A percentile compares a stretch with the other conserved stretches of the same genome.
phyloP scores from a whole-genome alignment of 805 yeast genomes.

The Starmerella apicola region DNA sequence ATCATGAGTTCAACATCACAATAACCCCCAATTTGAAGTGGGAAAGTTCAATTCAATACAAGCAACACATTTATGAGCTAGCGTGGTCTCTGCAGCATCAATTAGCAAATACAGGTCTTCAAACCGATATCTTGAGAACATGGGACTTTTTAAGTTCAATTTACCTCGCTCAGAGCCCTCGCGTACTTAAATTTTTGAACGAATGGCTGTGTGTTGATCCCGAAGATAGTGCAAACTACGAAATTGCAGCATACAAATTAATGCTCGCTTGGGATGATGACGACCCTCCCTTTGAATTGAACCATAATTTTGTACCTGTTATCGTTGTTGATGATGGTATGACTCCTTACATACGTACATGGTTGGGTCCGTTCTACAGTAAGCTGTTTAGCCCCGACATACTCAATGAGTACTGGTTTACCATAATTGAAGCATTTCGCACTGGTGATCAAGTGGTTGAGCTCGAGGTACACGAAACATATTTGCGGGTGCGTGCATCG shows the following conservation, averaged over 20 bases:
- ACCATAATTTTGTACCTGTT: not conserved
- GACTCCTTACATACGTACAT: not conserved
- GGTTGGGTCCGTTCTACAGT: slow-evolving; percentile 3
- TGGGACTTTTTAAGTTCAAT: slow-evolving; percentile 15
- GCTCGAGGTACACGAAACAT: slow-evolving; percentile 8
- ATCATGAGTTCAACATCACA: not conserved
- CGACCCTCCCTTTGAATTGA: not conserved
- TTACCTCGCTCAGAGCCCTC: slow-evolving; percentile 18
- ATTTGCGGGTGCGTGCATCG: slow-evolving; percentile 1
- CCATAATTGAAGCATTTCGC: slow-evolving; percentile 4
- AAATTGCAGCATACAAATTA: too few relatives aligned
- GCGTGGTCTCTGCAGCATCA: not conserved
- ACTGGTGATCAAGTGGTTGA: slow-evolving; percentile 8
- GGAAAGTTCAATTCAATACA: not conserved
- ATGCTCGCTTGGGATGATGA: too few relatives aligned
- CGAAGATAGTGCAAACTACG: too few relatives aligned
- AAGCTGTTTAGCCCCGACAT: slow-evolving; percentile 1
- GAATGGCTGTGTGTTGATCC: not conserved
- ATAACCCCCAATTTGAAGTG: not conserved
- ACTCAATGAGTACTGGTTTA: slow-evolving; percentile 8
- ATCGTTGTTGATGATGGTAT: not conserved
- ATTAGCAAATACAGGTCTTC: slow-evolving; percentile 1
- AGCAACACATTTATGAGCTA: not conserved
- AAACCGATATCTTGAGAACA: slow-evolving; percentile 1
- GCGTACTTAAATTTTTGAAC: slow-evolving; percentile 10